A percentile compares a stretch with the other conserved stretches of the same genome.
Evolutionary conservation across 352 stramenopile species (phyloP).

Genomic region (Phytophthora pluvialis): DNA sequence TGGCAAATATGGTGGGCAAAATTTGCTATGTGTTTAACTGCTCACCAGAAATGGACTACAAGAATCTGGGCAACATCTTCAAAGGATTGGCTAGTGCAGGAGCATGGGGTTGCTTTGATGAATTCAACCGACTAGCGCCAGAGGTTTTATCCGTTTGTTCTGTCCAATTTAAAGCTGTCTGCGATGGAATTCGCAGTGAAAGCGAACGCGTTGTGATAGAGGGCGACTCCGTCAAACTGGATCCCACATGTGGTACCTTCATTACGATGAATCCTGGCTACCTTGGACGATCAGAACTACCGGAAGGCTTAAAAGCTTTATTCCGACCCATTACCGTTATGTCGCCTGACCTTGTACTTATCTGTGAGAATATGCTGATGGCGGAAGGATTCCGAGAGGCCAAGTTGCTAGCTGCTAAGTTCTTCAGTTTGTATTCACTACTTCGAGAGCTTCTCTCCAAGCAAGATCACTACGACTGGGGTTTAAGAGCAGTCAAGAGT

Average conservation of each 20-base stretch:
- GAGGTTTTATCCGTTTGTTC: conserved; percentile 94
- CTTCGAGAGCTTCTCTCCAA: conserved; percentile 94
- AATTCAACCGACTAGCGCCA: conserved; percentile 95
- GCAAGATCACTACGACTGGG: conserved; percentile 97
- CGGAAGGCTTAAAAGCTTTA: conserved; percentile 94
- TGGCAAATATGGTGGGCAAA: conserved; percentile 93
- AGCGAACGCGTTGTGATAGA: conserved; percentile 90
- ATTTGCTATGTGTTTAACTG: conserved; percentile 96
- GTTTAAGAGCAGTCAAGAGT: conserved; percentile 94
- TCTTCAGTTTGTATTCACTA: conserved; percentile 95
- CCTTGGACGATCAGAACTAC: conserved; percentile 92
- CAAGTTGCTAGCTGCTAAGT: conserved; percentile 94
- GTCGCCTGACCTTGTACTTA: conserved; percentile 95
- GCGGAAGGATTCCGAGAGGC: conserved; percentile 94
- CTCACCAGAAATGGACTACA: conserved; percentile 97
- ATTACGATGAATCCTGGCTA: conserved; percentile 98
- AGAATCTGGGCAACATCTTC: conserved; percentile 96
- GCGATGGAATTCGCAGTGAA: conserved; percentile 92
- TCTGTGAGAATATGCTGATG: conserved; percentile 98
- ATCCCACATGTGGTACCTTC: conserved; percentile 92
- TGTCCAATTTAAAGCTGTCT: conserved; percentile 95
- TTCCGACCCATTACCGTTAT: conserved; percentile 97
- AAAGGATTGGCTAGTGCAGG: conserved; percentile 93
- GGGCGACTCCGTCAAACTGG: conserved; percentile 89
- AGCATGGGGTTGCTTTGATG: conserved; percentile 96